Evolutionary conservation across 495 filamentous ascomycete species (phyloP), one percentile per base, ranked within the genome.

Genomic region (Penicillium paxilli): DNA sequence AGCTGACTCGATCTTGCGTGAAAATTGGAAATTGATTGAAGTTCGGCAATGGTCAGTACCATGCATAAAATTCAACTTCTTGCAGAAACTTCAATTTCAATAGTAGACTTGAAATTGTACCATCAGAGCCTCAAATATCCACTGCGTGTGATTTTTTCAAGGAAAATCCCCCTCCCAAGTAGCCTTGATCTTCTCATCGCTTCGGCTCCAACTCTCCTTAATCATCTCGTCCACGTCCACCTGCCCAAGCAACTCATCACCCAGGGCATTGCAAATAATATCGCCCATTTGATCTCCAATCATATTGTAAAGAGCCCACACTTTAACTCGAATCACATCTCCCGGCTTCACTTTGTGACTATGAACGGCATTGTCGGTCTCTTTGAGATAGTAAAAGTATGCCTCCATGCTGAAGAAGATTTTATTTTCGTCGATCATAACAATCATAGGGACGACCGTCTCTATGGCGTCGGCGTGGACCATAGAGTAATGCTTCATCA

Each of bases 271-370:
- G 19, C 49, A 52, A 22, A 30, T 32, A 35, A 52, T 52, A 11
- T 35, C 16, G 22, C 24, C 49, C 49, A 52, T 52, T 38, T 52
- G 44, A 11, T 26, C 49, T 20, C 33, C 38, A 10, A 21, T 10
- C 49, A 52, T 52, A 20, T 52, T 40, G 21, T 52, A 52, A 33
- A 33, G 5, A 44, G 49, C 49, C 49, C 49, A 52, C 1, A 52
- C 49, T n/a, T 52, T 52, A 19, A 52, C 49, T 32, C 49, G 38
- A 52, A 52, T 52, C 17, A 52, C 49, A n/a, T 52, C 49, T 1
- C 49, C 49, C 2, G 49, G 25, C 9, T 52, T 44, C 9, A 44
- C 40, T 11, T 52, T 52, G 19, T 52, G 49, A 19, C 49, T 52
- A 33, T 52, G 49, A 11, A 52, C 49, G 8, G 49, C 49, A 7